Evolutionary conservation across 202 grass and related monocot species (phyloP).

Genomic region (Tripidium arundinaceum): DNA sequence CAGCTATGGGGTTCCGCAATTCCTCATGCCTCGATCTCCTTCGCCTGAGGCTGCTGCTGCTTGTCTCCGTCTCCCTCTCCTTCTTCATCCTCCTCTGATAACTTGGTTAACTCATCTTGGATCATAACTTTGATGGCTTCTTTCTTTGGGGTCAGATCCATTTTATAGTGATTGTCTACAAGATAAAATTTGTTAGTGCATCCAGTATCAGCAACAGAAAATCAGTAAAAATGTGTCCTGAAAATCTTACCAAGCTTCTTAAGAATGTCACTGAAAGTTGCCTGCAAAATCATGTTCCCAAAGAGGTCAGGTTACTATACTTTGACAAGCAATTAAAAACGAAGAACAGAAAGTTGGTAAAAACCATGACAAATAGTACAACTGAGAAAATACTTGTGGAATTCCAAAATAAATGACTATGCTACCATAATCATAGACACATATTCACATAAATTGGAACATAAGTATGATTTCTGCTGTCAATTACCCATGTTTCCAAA

Average conservation of each 20-base stretch:
- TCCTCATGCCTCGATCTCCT: slow-evolving; percentile 40
- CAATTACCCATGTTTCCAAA: background rate
- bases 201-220: no score
- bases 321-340: background rate
- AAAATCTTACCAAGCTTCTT: slow-evolving; percentile 83
- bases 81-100: no score
- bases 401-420: background rate
- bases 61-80: no score
- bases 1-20: slow-evolving; percentile 20
- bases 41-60: slow-evolving; percentile 22
- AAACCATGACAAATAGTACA: background rate
- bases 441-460: background rate
- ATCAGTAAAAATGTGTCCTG: no score
- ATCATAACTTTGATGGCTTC: no score
- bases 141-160: no score
- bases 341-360: background rate
- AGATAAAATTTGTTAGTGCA: no score
- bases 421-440: background rate
- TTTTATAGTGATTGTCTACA: no score
- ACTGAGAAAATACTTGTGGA: background rate
- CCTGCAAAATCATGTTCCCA: slow-evolving; percentile 58
- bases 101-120: no score
- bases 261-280: slow-evolving; percentile 96
- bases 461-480: background rate
- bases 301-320: slow-evolving; percentile 24